These are phyloP conservation scores for Lojkania enalia DNA, from an alignment of 2,329 filamentous ascomycete genomes.

Conservation along the genomic window DNA sequence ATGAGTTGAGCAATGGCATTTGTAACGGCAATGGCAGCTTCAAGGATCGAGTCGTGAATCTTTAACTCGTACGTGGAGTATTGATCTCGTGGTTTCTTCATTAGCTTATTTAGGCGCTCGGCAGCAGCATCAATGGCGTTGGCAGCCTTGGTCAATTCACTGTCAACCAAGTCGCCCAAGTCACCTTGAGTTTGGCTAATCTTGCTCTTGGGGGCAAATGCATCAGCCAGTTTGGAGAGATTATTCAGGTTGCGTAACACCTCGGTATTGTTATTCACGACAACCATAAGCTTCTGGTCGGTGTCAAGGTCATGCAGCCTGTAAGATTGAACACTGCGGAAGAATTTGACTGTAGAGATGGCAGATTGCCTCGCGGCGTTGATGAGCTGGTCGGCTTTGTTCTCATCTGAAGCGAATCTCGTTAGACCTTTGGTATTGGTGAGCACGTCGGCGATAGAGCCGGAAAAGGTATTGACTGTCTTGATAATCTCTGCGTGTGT, in stretches of 20 bases:
- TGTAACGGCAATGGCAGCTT: slow-evolving; percentile 90
- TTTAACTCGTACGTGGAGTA: slow-evolving; percentile 96
- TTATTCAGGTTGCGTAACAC: slow-evolving; percentile 93
- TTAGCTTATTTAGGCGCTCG: slow-evolving; percentile 84
- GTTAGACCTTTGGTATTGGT: slow-evolving; percentile 96
- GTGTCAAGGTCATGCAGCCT: slow-evolving; percentile 87
- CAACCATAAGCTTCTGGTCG: slow-evolving; percentile 91
- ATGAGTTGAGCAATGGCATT: slow-evolving; percentile 93
- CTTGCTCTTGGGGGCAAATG: slow-evolving; percentile 88
- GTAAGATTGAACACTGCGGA: slow-evolving; percentile 92
- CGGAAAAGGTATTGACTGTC: slow-evolving; percentile 85
- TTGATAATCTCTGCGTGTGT: slow-evolving; percentile 90
- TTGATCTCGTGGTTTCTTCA: slow-evolving; percentile 93
- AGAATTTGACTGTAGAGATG: slow-evolving; percentile 87
- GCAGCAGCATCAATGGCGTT: slow-evolving; percentile 93
- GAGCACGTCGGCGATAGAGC: slow-evolving; percentile 89
- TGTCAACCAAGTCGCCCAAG: slow-evolving; percentile 88
- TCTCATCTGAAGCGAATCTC: slow-evolving; percentile 91
- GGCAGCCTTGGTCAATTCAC: slow-evolving; percentile 88
- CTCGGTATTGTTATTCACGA: slow-evolving; percentile 96
- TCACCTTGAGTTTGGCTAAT: slow-evolving; percentile 79
- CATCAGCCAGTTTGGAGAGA: slow-evolving; percentile 89
- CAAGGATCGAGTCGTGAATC: slow-evolving; percentile 93
- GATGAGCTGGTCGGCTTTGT: slow-evolving; percentile 85
- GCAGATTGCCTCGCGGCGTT: slow-evolving; percentile 83